Evolutionary conservation across 2,329 filamentous ascomycete genomes (phyloP).

Genomic region (Beauveria scarabaeidicola): DNA sequence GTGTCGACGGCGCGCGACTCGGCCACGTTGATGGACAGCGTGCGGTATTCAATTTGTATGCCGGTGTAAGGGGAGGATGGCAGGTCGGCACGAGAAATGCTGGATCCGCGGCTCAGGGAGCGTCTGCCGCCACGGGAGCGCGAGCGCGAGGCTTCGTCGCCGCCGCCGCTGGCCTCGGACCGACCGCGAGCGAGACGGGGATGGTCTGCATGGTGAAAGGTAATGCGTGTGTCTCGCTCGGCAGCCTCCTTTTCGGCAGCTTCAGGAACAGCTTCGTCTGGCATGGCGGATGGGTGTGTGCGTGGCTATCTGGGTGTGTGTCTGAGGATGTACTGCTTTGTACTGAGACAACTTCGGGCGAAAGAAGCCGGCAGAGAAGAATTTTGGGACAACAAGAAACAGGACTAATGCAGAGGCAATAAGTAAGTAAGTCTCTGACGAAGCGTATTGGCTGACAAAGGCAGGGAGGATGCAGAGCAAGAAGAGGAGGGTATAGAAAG

Average conservation of each 20-base stretch:
- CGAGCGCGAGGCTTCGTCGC: conserved; percentile 14
- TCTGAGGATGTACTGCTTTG: background rate
- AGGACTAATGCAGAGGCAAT: conserved; percentile 1
- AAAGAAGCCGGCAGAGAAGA: background rate
- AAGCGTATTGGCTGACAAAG: background rate
- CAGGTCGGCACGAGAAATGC: conserved; percentile 18
- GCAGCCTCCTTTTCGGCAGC: conserved; percentile 16
- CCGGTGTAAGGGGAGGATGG: conserved; percentile 27
- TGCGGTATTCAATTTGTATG: conserved; percentile 33
- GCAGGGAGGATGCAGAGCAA: background rate
- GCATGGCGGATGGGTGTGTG: conserved; percentile 11
- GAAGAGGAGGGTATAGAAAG: background rate
- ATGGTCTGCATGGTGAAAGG: conserved; percentile 18
- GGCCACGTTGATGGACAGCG: conserved; percentile 31
- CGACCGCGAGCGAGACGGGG: conserved; percentile 15
- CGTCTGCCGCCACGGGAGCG: conserved; percentile 15
- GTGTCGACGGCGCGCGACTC: conserved; percentile 26
- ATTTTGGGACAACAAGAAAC: background rate
- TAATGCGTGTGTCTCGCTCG: conserved; percentile 19
- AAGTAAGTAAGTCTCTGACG: background rate
- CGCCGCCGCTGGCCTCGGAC: conserved; percentile 3
- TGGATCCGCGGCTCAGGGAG: conserved; percentile 16
- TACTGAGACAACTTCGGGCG: background rate
- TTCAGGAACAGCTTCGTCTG: conserved; percentile 15
- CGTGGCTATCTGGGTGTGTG: background rate